Evolutionary conservation across 495 filamentous ascomycete genomes (phyloP).

Genomic region (Daldinia grandis): DNA sequence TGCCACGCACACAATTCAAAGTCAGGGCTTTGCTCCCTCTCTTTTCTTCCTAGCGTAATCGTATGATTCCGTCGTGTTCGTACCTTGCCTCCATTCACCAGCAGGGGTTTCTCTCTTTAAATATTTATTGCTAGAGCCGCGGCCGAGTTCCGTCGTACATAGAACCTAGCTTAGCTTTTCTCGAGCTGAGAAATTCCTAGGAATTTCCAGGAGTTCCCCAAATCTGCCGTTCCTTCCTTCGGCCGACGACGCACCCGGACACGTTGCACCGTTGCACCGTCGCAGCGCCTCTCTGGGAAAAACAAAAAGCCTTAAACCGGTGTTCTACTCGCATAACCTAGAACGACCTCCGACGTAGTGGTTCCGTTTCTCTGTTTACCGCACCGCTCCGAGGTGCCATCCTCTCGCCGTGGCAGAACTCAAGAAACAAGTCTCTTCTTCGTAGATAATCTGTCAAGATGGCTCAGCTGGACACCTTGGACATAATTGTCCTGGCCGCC

Average conservation of each 20-base stretch:
- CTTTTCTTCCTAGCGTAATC: conserved; percentile 23
- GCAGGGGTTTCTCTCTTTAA: conserved; percentile 8
- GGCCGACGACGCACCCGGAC: conserved; percentile 28
- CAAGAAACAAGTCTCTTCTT: conserved; percentile 3
- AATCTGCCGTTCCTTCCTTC: conserved; percentile 24
- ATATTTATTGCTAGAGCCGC: conserved; percentile 20
- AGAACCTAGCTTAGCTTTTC: conserved; percentile 26
- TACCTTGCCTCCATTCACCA: conserved; percentile 4
- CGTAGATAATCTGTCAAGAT: conserved; percentile 59
- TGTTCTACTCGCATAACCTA: conserved; percentile 9
- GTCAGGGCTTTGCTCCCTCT: conserved; percentile 17
- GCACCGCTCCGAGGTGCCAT: conserved; percentile 13
- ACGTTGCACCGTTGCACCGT: conserved; percentile 37
- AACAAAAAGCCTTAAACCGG: conserved; percentile 8
- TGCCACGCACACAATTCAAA: conserved; percentile 29
- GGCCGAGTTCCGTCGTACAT: conserved; percentile 11
- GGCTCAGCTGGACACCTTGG: conserved; percentile 96
- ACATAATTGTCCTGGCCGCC: conserved; percentile 85
- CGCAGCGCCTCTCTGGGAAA: conserved; percentile 5
- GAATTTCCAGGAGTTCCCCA: conserved; percentile 36
- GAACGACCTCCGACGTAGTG: conserved; percentile 12
- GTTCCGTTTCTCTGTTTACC: conserved; percentile 3
- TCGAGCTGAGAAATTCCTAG: conserved; percentile 14
- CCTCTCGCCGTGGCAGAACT: conserved; percentile 5
- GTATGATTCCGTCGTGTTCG: conserved; percentile 29